Evolutionary conservation across 192 early-diverging fungal species (phyloP).

Genomic region (Dispira simplex): DNA sequence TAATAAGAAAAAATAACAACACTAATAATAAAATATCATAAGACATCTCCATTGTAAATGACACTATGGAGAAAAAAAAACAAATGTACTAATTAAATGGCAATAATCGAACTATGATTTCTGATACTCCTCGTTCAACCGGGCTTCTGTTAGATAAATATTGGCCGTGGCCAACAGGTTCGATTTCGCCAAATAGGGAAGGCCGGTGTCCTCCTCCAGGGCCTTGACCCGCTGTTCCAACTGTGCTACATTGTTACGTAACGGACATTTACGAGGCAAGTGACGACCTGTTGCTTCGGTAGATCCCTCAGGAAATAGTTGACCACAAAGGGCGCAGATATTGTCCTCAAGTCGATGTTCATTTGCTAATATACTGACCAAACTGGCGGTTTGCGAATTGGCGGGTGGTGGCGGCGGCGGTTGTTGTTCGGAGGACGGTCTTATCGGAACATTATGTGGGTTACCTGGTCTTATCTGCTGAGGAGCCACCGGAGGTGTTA

Average conservation of each 20-base stretch:
- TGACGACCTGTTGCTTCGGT: background rate
- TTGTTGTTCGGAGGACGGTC: background rate
- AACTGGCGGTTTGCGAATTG: too few relatives aligned
- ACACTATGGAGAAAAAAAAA: too few relatives aligned
- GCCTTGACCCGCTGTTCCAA: conserved; percentile 6
- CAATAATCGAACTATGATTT: too few relatives aligned
- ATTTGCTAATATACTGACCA: background rate
- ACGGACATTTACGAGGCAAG: background rate
- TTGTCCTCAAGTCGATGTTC: background rate
- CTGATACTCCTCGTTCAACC: background rate
- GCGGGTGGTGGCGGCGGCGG: background rate
- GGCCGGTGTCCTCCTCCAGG: background rate
- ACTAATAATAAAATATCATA: too few relatives aligned
- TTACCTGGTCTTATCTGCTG: background rate
- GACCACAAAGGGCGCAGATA: background rate
- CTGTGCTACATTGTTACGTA: background rate
- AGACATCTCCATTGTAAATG: too few relatives aligned
- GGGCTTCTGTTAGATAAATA: conserved; percentile 1
- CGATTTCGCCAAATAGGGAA: background rate
- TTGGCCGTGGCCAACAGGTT: background rate
- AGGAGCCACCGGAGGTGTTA: background rate
- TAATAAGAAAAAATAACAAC: too few relatives aligned
- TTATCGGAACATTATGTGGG: too few relatives aligned
- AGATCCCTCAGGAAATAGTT: background rate
- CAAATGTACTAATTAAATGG: too few relatives aligned